Percentiles rank a stretch among this genome's conserved stretches.
Evolutionary conservation across 768 basidiomycete genomes (phyloP).

Genomic region (Boletus fagicola): DNA sequence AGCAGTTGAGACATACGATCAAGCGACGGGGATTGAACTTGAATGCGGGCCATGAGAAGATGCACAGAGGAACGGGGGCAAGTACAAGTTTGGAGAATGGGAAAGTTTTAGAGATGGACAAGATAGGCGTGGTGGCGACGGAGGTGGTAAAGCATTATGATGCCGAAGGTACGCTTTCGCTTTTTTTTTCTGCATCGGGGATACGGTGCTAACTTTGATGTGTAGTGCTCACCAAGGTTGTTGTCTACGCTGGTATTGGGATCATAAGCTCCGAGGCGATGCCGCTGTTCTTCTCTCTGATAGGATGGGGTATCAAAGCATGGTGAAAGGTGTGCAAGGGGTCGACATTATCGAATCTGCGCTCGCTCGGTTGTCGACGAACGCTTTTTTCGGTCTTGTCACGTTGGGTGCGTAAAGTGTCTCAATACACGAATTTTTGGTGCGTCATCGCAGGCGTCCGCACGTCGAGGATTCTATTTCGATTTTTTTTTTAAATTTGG

Average conservation of each 20-base stretch:
- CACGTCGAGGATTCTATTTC: background rate
- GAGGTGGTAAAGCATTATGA: constrained; percentile 69
- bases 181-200: background rate
- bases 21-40: constrained; percentile 24
- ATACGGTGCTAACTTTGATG: background rate
- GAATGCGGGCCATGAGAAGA: constrained; percentile 2
- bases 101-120: constrained; percentile 30
- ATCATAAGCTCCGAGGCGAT: constrained; percentile 58
- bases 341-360: background rate
- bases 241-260: constrained; percentile 88
- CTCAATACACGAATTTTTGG: no score
- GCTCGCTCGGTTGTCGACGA: background rate
- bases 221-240: constrained; percentile 82
- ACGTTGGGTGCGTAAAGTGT: background rate
- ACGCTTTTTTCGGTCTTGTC: background rate
- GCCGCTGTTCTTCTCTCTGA: constrained; percentile 64
- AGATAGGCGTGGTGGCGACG: constrained; percentile 19
- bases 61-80: constrained; percentile 29
- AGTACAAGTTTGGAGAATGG: constrained; percentile 24
- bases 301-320: constrained; percentile 64
- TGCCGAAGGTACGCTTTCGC: constrained; percentile 66
- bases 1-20: constrained; percentile 35
- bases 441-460: background rate
- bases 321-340: constrained; percentile 21
- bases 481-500: no score